Base-by-base conservation (phyloP, 129 eudicot species). In the Glebionis coronaria region DNA sequence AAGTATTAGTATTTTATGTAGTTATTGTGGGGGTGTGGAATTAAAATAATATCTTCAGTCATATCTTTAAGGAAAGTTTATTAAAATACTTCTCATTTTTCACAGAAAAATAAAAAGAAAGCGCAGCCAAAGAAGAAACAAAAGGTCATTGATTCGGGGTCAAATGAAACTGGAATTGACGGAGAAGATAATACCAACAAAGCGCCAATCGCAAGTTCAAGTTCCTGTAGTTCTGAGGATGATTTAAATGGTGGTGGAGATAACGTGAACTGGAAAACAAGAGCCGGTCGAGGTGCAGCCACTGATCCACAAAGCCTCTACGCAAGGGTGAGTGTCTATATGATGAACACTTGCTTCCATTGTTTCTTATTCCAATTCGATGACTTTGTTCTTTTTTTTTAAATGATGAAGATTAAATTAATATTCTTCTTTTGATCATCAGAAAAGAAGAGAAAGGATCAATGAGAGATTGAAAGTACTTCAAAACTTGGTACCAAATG, bases 291-390 rank as follows among this genome's bases (percentile, higher is more conserved):
- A 76, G 98, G 98, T 18, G 76, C 95, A 47, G 96, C 98, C 15
- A 88, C 93, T 44, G 99, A 93, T 68, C 95, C 99, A 12, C 99
- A 93, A 73, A 89, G 99, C 79, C 92, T 93, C 45, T 89, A 93
- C 71, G 99, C 99, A 76, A 82, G 99, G 95, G 99, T 93, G 72
- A 61, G 56, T 23, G 8, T 31, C 5, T 27, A 11, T 52, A 35
- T 35, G 7, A 35, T 35, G 6, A 35, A 35, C 29, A 44, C 27
- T 68, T 27, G 42, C 9, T 49, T 65, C 42, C 42, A 35, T 10
- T 0, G 20, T 56, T 31, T 6, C 40, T 6, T 44, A 8, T 6
- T 2, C 35, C 6, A 11, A 28, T 16, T 21, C n/a, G 11, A 58
- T 63, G 16, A 12, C 3, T 9, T 12, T 0, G 38, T 18, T 57